Evolutionary conservation across 2,329 filamentous ascomycete genomes (phyloP).

Genomic region (Aureobasidium melanogenum): DNA sequence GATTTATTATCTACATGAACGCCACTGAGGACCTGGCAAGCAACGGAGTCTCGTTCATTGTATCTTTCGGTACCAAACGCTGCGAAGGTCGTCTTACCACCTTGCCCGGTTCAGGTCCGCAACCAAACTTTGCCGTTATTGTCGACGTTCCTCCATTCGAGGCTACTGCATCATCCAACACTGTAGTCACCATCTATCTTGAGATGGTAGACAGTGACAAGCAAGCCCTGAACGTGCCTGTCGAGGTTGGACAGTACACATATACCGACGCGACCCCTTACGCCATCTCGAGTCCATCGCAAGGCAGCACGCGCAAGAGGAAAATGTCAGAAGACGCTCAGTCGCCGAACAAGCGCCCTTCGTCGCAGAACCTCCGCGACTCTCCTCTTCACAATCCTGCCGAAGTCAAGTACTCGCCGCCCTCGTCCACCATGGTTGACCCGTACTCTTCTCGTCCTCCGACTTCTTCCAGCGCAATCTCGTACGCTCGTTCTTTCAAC

Average conservation of each 20-base stretch:
- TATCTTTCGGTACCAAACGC: conserved; percentile 73
- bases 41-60: conserved; percentile 43
- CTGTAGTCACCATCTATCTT: conserved; percentile 50
- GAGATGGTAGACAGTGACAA: conserved; percentile 45
- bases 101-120: conserved; percentile 46
- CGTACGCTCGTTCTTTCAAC: conserved; percentile 30
- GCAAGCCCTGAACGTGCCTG: conserved; percentile 26
- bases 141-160: conserved; percentile 61
- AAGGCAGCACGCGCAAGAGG: conserved; percentile 43
- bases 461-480: conserved; percentile 12
- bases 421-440: conserved; percentile 12
- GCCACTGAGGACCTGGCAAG: conserved; percentile 65
- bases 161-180: conserved; percentile 46
- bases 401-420: conserved; percentile 14
- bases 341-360: conserved; percentile 31
- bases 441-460: conserved; percentile 14
- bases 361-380: conserved; percentile 25
- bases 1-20: conserved; percentile 64
- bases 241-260: conserved; percentile 53
- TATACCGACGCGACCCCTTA: conserved; percentile 43
- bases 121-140: conserved; percentile 62
- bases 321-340: conserved; percentile 40
- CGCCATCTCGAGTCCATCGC: conserved; percentile 26
- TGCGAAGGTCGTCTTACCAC: conserved; percentile 59
- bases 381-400: conserved; percentile 16